Base-by-base conservation (phyloP, 2,329 filamentous ascomycete genomes). In the Colletotrichum liaoningense region DNA sequence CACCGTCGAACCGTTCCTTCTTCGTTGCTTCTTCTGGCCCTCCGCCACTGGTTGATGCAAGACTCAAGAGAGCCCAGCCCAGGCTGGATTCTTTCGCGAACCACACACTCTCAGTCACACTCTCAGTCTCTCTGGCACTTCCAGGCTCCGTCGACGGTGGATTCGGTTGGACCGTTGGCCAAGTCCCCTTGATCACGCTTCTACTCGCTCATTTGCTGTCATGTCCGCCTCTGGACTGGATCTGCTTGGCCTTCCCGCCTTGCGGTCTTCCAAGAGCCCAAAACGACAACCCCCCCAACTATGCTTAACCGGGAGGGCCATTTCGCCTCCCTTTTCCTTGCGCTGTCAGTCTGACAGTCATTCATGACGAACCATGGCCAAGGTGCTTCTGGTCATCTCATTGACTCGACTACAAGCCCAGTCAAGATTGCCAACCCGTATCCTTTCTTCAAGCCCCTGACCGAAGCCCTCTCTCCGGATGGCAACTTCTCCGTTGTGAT, bases 271-370 rank as follows among this genome's bases (percentile, higher is more conserved):
- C 56, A 38, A 68, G 33, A 24, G 28, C 22, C 33, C 30, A 26
- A 26, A 64, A 19, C 12, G 42, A 49, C 19, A 28, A 28, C 24
- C 55, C 33, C 55, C 55, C 26, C 33, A 33, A 59, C 70, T 38
- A 66, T 52, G 60, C 67, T 65, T 62, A 66, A 65, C 70, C 66
- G 59, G 67, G 70, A 73, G 70, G 59, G 54, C 55, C 67, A 70
- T 70, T 33, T 73, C 70, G 70, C 67, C 70, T 73, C 70, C 59
- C 56, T 66, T 70, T 73, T 70, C 60, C 60, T 30, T 64, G 60
- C 33, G 4, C 70, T 49, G 63, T 28, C 55, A 22, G 30, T 12
- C 64, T 49, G 63, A 33, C 42, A 22, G 30, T 12, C 64, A 54
- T n/a, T 19, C 42, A 49, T 49, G 42, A 49, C 28, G 49, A 46